Base-by-base conservation (phyloP, 2,329 filamentous ascomycete genomes). In the Alternaria angustiovoidea region DNA sequence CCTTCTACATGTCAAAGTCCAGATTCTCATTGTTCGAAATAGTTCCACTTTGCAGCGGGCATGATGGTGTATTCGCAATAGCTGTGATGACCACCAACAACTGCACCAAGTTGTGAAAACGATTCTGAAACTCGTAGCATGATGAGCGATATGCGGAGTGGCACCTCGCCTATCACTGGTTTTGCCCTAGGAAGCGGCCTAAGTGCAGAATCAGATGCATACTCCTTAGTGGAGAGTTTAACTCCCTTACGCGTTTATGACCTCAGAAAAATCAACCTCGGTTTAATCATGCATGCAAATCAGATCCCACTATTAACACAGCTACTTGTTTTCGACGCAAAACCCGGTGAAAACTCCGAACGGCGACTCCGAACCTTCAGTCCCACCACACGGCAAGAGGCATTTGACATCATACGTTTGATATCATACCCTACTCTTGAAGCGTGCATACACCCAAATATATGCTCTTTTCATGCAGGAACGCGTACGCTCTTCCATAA, bases 381-480 rank as follows among this genome's bases (percentile, higher is more conserved):
- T 20, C 18, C 30, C 16, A 8, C 20, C 32, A 49, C 7, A 24
- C 28, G 5, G 30, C 30, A 38, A 36, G 20, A 32, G 46, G 32
- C 16, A 18, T 24, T 26, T n/a, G 46, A 24, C 46, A 34, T n/a
- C 30, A n/a, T 48, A 22, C 2, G 28, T 22, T 48, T 49, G 46
- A 36, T 28, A 48, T 49, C 46, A 36, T 36, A 18, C 22, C 46
- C 16, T 20, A 9, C 14, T 36, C 5, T 36, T 1, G n/a, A 22
- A 49, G 32, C 14, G 28, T 44, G 24, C 51, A 34, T 24, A 18
- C 20, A 12, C 18, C 51, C 39, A 32, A 34, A 43, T 34, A 49
- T 49, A 49, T 20, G 1, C 16, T 18, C 26, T 44, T 34, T 16
- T 32, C 14, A 55, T 55, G 57, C 57, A 54, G 44, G 39, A 55